phyloP scores from a whole-genome alignment of 1,139 yeast species.

The Yamadazyma oceani region DNA sequence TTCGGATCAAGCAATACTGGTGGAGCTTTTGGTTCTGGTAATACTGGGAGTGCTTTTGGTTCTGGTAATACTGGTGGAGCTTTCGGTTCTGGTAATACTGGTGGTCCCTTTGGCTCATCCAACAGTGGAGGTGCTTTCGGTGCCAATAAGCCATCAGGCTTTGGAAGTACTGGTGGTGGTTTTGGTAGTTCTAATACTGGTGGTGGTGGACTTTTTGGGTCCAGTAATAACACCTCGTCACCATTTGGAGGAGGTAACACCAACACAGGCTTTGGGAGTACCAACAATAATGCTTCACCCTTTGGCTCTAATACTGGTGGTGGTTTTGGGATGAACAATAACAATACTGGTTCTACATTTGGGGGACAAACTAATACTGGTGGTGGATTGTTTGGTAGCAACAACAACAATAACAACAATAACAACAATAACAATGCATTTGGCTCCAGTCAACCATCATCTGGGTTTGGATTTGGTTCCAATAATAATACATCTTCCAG shows the following conservation, averaged over 20 bases:
- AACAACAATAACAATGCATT: slow-evolving; percentile 12
- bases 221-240: slow-evolving; percentile 15
- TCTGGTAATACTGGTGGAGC: slow-evolving; percentile 15
- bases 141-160: slow-evolving; percentile 5
- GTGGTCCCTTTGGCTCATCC: slow-evolving; percentile 16
- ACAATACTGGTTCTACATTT: slow-evolving; percentile 9
- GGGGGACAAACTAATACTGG: slow-evolving; percentile 9
- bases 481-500: slow-evolving; percentile 19
- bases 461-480: slow-evolving; percentile 25
- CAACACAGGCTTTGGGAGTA: slow-evolving; percentile 6
- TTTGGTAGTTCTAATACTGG: slow-evolving; percentile 5
- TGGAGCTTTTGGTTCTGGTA: slow-evolving; percentile 13
- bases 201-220: slow-evolving; percentile 27
- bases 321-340: slow-evolving; percentile 26
- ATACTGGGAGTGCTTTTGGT: slow-evolving; percentile 22
- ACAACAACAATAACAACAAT: slow-evolving; percentile 8
- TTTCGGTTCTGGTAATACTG: slow-evolving; percentile 11
- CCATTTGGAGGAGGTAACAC: slow-evolving; percentile 19
- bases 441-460: slow-evolving; percentile 17
- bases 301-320: slow-evolving; percentile 24
- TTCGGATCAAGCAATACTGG: slow-evolving; percentile 15
- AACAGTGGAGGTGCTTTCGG: slow-evolving; percentile 22
- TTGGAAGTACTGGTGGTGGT: slow-evolving; percentile 8
- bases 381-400: slow-evolving; percentile 20
- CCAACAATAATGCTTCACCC: slow-evolving; percentile 20